Percentiles rank a stretch among this genome's conserved stretches.
Evolutionary conservation across 2,329 filamentous ascomycete species (phyloP).

Genomic region (Pestalotiopsis sp.): DNA sequence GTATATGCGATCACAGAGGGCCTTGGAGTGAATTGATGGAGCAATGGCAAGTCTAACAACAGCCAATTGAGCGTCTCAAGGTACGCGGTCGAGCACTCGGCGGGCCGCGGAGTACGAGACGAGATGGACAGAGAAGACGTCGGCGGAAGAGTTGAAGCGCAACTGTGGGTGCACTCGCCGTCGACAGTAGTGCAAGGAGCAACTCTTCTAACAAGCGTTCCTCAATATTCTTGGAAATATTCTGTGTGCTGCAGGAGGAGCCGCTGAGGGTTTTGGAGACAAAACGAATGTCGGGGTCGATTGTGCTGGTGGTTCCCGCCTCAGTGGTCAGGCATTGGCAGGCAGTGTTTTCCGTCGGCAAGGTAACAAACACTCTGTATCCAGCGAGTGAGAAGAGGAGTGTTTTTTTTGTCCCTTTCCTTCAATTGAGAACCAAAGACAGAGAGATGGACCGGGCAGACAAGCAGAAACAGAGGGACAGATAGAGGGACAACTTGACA

Average conservation of each 20-base stretch:
- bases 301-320: background rate
- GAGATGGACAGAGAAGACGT: background rate
- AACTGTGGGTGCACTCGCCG: background rate
- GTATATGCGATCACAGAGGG: background rate
- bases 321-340: background rate
- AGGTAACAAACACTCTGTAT: background rate
- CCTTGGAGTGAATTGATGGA: slow-evolving; percentile 6
- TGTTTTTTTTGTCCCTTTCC: background rate
- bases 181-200: background rate
- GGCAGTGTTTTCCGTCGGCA: background rate
- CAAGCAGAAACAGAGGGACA: background rate
- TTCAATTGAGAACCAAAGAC: background rate
- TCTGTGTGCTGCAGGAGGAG: background rate
- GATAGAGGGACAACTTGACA: background rate
- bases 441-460: background rate
- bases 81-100: background rate
- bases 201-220: background rate
- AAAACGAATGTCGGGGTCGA: slow-evolving; percentile 4
- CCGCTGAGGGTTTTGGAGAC: background rate
- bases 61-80: slow-evolving; percentile 1
- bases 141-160: background rate
- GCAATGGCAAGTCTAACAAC: background rate
- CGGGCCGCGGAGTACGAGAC: background rate
- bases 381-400: background rate
- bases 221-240: background rate